phyloP scores from a whole-genome alignment of 129 eudicot species.

The Gnaphalium uliginosum region DNA sequence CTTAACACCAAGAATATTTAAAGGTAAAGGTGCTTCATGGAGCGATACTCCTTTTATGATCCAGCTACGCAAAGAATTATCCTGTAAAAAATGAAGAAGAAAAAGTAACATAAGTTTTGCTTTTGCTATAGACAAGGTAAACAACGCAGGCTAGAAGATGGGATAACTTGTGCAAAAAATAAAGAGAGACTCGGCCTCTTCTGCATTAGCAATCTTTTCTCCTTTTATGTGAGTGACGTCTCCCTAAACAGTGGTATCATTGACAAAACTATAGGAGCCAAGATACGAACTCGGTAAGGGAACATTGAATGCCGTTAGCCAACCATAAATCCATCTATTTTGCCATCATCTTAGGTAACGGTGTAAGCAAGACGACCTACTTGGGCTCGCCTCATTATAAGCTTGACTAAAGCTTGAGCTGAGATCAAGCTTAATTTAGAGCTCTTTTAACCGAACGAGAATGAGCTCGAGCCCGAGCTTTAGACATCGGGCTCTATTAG shows the following conservation, averaged over 20 bases:
- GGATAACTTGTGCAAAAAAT: background rate
- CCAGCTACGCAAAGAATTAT: conserved; percentile 78
- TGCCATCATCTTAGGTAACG: background rate
- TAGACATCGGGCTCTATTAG: too few species aligned
- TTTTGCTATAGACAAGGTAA: conserved; percentile 5
- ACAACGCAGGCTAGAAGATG: conserved; percentile 8
- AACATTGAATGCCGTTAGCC: conserved; percentile 3
- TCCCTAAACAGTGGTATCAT: conserved; percentile 7
- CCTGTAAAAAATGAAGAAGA: conserved; percentile 41
- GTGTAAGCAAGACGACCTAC: background rate
- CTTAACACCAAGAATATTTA: conserved; percentile 64
- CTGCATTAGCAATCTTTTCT: conserved; percentile 2
- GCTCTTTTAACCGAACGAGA: too few species aligned
- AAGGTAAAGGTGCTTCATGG: conserved; percentile 62
- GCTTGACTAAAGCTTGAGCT: too few species aligned
- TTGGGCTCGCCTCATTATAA: too few species aligned
- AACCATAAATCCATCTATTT: conserved; percentile 1
- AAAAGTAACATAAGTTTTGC: conserved; percentile 6
- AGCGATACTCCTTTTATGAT: conserved; percentile 48
- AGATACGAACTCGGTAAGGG: background rate
- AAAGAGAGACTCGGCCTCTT: background rate
- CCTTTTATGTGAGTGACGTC: conserved; percentile 17
- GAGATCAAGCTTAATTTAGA: too few species aligned
- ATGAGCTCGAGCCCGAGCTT: too few species aligned
- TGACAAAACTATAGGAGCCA: background rate